Evolutionary conservation across 495 filamentous ascomycete species (phyloP), one percentile per base, ranked within the genome.

Genomic region (Daldinia concentrica): DNA sequence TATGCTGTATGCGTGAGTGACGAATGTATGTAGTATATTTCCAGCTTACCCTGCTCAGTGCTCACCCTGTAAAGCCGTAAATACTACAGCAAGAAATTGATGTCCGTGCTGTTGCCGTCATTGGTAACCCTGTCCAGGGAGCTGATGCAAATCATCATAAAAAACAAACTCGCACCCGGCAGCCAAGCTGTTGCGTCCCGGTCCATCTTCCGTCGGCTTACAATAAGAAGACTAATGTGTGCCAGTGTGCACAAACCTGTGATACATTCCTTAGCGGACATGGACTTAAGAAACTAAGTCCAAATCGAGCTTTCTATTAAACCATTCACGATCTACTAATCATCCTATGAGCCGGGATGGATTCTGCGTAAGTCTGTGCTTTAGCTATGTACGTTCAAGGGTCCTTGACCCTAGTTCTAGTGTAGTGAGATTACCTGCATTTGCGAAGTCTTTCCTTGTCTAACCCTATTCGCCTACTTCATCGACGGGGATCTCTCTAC

Each of bases 101-200:
- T 54, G 65, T 58, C 65, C 45, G 36, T 43, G 32, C 50, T 14
- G 29, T 26, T 52, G 65, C 57, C 52, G 48, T 54, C 65, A 60
- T 51, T 55, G 61, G 51, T 48, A 70, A 70, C 66, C 66, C 59
- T 74, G 71, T 63, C 71, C 15, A 67, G 62, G 43, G 14, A 37
- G 34, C 58, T 50, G 72, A 71, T 74, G 72, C 72, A 74, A 67
- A 74, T 74, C 72, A 71, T 71, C 68, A 71, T 69, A 69, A 69
- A 48, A 72, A 72, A 60, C 69, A 72, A 67, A 63, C 61, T 65
- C 61, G 34, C 26, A 65, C 22, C 65, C 71, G 71, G 71, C 67
- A 70, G 66, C 72, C 72, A 74, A 70, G 72, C 72, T 74, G 71
- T 69, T 66, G 58, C 66, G 71, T 69, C 71, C 71, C 71, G 71